These are phyloP conservation scores for Candida albicans DNA, from an alignment of 1,139 yeast species.

Conservation along the genomic window DNA sequence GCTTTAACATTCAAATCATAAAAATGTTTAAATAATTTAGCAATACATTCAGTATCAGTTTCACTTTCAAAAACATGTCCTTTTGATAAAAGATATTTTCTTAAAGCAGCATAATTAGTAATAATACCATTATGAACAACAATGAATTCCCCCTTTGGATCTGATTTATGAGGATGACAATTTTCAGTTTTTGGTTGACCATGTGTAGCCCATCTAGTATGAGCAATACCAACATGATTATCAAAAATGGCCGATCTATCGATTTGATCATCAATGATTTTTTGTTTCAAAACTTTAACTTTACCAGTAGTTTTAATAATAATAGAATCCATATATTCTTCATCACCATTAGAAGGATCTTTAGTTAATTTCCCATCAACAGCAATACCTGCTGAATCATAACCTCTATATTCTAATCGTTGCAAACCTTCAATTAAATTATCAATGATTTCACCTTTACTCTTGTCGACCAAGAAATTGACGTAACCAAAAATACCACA, in stretches of 20 bases:
- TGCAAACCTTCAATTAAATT: constrained; percentile 89
- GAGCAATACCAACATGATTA: constrained; percentile 95
- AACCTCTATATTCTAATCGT: constrained; percentile 95
- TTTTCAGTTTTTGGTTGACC: constrained; percentile 85
- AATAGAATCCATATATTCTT: constrained; percentile 21
- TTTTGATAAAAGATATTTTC: constrained; percentile 73
- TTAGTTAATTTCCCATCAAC: constrained; percentile 80
- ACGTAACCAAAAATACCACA: constrained; percentile 98
- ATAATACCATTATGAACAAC: constrained; percentile 98
- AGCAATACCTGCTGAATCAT: constrained; percentile 96
- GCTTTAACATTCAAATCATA: constrained; percentile 73
- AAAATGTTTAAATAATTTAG: constrained; percentile 88
- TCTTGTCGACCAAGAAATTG: constrained; percentile 87
- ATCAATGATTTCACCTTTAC: constrained; percentile 89
- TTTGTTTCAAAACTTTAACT: constrained; percentile 76
- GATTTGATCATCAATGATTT: constrained; percentile 55
- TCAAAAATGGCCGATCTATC: constrained; percentile 66
- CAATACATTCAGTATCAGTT: constrained; percentile 98
- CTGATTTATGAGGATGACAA: constrained; percentile 97
- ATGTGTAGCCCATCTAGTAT: constrained; percentile 99
- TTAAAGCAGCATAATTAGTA: constrained; percentile 89
- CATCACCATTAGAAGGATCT: constrained; percentile 15
- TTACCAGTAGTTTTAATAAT: constrained; percentile 89
- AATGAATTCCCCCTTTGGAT: constrained; percentile 75
- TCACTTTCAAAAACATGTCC: constrained; percentile 88